Conservation (phyloP, 768 basidiomycete genomes). For the Gymnopilus junonius region DNA sequence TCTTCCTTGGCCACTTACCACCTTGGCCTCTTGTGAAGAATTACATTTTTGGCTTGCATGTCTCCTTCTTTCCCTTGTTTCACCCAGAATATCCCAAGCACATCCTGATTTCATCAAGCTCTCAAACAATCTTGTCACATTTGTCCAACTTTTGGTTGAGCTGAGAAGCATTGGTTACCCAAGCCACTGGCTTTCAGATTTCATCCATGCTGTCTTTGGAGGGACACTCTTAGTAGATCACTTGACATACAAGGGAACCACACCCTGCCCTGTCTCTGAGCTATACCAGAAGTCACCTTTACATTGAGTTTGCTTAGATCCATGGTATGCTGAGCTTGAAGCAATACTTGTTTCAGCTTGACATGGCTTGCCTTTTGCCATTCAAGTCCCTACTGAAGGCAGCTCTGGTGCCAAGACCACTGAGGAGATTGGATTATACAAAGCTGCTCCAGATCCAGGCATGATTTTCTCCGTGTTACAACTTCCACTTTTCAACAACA, state of each 20-base stretch:
- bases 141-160: slow-evolving; percentile 35
- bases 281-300: slow-evolving; percentile 17
- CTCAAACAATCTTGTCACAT: slow-evolving; percentile 38
- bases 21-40: slow-evolving; percentile 23
- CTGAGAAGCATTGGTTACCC: slow-evolving; percentile 39
- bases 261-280: slow-evolving; percentile 33
- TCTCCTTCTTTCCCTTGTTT: slow-evolving; percentile 34
- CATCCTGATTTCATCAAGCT: slow-evolving; percentile 29
- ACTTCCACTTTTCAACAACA: neutral
- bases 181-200: slow-evolving; percentile 40
- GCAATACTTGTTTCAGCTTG: slow-evolving; percentile 23
- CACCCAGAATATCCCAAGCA: slow-evolving; percentile 26
- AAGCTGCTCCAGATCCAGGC: slow-evolving; percentile 18
- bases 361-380: slow-evolving; percentile 25
- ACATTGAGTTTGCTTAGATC: slow-evolving; percentile 30
- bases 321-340: slow-evolving; percentile 33
- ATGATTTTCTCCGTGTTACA: neutral
- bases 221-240: slow-evolving; percentile 30
- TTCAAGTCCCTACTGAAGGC: slow-evolving; percentile 19
- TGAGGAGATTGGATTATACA: slow-evolving; percentile 26
- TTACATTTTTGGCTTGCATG: slow-evolving; percentile 37
- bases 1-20: neutral
- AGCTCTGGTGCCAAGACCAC: slow-evolving; percentile 13
- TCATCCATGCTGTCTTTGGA: slow-evolving; percentile 29
- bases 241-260: slow-evolving; percentile 25